phyloP scores from a whole-genome alignment of 495 filamentous ascomycete genomes.

The Trichoderma virens region DNA sequence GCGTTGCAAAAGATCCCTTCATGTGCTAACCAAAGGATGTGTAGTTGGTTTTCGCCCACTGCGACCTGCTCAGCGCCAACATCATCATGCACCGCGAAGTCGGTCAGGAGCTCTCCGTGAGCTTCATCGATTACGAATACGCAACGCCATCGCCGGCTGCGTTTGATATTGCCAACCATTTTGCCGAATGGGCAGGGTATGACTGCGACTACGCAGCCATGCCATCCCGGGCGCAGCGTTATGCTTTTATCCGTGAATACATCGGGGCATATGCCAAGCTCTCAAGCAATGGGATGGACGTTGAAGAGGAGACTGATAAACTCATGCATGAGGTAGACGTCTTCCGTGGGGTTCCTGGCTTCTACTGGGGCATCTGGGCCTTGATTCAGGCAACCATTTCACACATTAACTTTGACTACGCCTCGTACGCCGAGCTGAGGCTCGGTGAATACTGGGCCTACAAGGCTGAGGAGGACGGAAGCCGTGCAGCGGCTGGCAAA shows the following conservation, averaged over 20 bases:
- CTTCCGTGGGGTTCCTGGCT: constrained; percentile 83
- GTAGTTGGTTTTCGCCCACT: constrained; percentile 87
- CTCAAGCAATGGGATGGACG: constrained; percentile 38
- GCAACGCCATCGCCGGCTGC: constrained; percentile 88
- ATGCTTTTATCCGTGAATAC: constrained; percentile 79
- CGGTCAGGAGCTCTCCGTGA: constrained; percentile 45
- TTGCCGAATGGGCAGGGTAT: constrained; percentile 97
- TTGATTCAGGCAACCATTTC: constrained; percentile 93
- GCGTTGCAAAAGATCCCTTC: neutral
- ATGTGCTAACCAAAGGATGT: constrained; percentile 20
- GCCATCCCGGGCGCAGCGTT: constrained; percentile 68
- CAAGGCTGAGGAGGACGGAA: constrained; percentile 63
- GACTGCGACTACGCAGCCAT: constrained; percentile 84
- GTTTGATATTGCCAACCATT: constrained; percentile 99
- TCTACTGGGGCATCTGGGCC: constrained; percentile 90
- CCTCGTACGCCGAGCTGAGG: constrained; percentile 77
- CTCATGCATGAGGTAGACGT: constrained; percentile 75
- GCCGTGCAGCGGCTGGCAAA: constrained; percentile 44
- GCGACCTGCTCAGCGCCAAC: constrained; percentile 90
- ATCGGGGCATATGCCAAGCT: constrained; percentile 51
- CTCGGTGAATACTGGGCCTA: constrained; percentile 96
- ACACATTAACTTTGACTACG: constrained; percentile 96
- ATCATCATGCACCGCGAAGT: constrained; percentile 70
- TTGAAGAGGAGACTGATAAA: constrained; percentile 48
- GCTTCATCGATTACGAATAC: constrained; percentile 98